Percentiles rank a stretch among this genome's conserved stretches.
These are phyloP conservation scores for Avena eriantha DNA, from an alignment of 176 grass and related monocot genomes.

Conservation along the genomic window DNA sequence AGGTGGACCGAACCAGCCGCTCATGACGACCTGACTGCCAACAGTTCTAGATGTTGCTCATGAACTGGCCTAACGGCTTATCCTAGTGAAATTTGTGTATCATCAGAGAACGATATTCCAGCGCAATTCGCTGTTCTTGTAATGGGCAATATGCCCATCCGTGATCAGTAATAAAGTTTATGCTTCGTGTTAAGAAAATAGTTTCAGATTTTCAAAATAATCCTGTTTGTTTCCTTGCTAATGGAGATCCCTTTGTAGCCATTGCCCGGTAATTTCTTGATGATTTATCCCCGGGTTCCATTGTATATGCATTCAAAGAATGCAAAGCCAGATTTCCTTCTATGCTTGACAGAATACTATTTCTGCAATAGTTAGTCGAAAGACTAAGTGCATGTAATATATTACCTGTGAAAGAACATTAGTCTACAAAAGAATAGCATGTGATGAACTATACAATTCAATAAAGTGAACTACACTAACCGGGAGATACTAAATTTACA, in stretches of 20 bases:
- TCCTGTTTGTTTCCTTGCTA: background rate
- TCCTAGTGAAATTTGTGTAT: no score
- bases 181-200: no score
- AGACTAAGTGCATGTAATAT: background rate
- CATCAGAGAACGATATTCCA: no score
- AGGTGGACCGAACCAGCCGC: constrained; percentile 15
- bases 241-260: background rate
- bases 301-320: background rate
- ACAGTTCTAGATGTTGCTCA: background rate
- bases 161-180: no score
- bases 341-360: background rate
- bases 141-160: no score
- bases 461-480: constrained; percentile 16
- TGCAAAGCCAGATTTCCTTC: background rate
- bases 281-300: background rate
- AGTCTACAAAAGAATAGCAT: constrained; percentile 27
- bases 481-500: constrained; percentile 26
- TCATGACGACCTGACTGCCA: background rate
- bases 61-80: no score
- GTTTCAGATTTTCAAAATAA: background rate
- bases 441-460: constrained; percentile 17
- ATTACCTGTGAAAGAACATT: constrained; percentile 9
- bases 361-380: background rate
- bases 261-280: background rate
- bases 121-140: no score